Base-by-base conservation (phyloP, 441 rosid genomes). In the Flueggea neowawraea region DNA sequence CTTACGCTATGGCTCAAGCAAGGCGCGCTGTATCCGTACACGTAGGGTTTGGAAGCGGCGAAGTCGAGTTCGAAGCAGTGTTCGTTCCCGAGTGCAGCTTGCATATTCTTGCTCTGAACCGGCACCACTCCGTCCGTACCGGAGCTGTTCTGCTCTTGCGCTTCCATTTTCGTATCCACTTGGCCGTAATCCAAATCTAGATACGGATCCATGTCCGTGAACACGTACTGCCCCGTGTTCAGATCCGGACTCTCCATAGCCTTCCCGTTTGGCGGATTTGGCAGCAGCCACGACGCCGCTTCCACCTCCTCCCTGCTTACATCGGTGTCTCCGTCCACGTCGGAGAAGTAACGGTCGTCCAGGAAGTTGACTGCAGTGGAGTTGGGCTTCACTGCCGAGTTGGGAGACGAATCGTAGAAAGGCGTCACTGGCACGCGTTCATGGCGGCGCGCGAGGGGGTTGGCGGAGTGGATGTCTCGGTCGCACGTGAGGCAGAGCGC, bases 381-480 rank as follows among this genome's bases (percentile, higher is more conserved):
- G 47, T 16, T 63, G 8, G 78, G 72, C 12, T 75, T 75, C 15
- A 14, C 73, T 50, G 77, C 64, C 41, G 80, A 72, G 50, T 52
- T 75, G 0, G 81, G 69, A 4, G 75, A 81, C 41, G 89, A 45
- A 55, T 82, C 92, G 69, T 75, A 88, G 69, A 91, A 81, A 52
- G 97, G 97, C 7, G 71, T 72, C 5, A 91, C 81, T 2, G 91
- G 96, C 2, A 88, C 80, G 14, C 97, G 96, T 67, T 91, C 92
- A 74, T 95, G 96, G 12, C 95, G 84, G 52, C 83, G 75, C 13
- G 97, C 96, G 16, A 94, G 65, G 0, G 92, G 97, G 68, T 95
- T 89, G 4, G 93, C 97, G 0, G 95, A 86, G 84, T 95, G 98
- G 74, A 95, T 95, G 67, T 95, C 98, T 0, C 83, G 85, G 84